Evolutionary conservation across 1,284 basidiomycete species (phyloP).

Genomic region (Caloboletus inedulis): DNA sequence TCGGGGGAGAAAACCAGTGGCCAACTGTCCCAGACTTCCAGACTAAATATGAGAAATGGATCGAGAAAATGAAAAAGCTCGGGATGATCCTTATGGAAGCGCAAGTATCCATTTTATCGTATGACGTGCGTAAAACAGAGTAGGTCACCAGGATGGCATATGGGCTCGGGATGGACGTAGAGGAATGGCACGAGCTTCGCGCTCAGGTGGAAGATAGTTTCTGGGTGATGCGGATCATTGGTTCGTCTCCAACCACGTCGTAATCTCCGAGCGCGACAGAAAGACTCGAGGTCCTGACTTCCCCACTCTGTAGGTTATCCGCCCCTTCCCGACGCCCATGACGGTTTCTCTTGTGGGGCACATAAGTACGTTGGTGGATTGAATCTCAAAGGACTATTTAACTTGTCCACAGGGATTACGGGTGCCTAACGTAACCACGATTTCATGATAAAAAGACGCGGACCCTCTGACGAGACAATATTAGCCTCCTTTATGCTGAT

Average conservation of each 20-base stretch:
- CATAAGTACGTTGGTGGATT: constrained; percentile 55
- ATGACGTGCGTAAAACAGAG: background rate
- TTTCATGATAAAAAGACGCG: background rate
- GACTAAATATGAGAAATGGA: constrained; percentile 66
- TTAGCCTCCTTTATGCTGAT: constrained; percentile 76
- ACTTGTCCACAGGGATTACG: constrained; percentile 63
- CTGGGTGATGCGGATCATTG: constrained; percentile 84
- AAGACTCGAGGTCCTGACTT: background rate
- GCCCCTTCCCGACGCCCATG: constrained; percentile 69
- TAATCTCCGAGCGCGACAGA: background rate
- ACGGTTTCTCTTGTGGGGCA: constrained; percentile 82
- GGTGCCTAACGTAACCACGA: constrained; percentile 70
- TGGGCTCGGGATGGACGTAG: constrained; percentile 67
- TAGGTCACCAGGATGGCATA: constrained; percentile 60
- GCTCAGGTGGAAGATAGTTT: constrained; percentile 75
- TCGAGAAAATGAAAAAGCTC: constrained; percentile 77
- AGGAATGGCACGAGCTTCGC: constrained; percentile 68
- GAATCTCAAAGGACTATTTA: constrained; percentile 6
- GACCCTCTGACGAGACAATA: constrained; percentile 8
- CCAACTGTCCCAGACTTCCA: constrained; percentile 58
- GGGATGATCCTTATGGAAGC: constrained; percentile 79
- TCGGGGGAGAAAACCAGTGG: constrained; percentile 86
- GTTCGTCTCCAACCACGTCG: constrained; percentile 35
- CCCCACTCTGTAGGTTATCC: constrained; percentile 62
- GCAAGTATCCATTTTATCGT: constrained; percentile 41